Evolutionary conservation across 1,139 yeast genomes (phyloP).

Genomic region (Yamadazyma friedrichii): DNA sequence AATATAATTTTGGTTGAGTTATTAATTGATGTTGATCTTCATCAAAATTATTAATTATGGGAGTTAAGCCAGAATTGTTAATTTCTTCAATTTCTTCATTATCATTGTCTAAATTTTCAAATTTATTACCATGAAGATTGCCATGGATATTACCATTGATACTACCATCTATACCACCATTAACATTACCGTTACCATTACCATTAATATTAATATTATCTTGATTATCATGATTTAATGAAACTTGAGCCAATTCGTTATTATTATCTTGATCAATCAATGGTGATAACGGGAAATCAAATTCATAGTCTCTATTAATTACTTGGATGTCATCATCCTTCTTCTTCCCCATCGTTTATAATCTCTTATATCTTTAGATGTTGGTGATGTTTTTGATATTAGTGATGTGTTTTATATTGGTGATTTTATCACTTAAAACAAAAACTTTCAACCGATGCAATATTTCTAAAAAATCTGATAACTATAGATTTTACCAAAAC

Average conservation of each 20-base stretch:
- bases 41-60: slow-evolving; percentile 4
- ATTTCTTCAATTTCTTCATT: slow-evolving; percentile 4
- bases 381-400: background rate
- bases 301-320: slow-evolving; percentile 25
- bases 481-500: no score
- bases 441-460: background rate
- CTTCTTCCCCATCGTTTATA: slow-evolving; percentile 4
- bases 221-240: background rate
- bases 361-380: background rate
- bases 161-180: background rate
- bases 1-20: slow-evolving; percentile 16
- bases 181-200: background rate
- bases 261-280: background rate
- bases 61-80: slow-evolving; percentile 4
- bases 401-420: no score
- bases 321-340: slow-evolving; percentile 36
- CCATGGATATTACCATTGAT: background rate
- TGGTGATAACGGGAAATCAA: slow-evolving; percentile 14
- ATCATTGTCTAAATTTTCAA: background rate
- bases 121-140: background rate
- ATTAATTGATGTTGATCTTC: slow-evolving; percentile 15
- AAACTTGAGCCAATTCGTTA: background rate
- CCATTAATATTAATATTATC: background rate
- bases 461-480: background rate
- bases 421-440: background rate